These are phyloP conservation scores for Dentipellis fragilis DNA, from an alignment of 768 basidiomycete species.

Conservation along the genomic window DNA sequence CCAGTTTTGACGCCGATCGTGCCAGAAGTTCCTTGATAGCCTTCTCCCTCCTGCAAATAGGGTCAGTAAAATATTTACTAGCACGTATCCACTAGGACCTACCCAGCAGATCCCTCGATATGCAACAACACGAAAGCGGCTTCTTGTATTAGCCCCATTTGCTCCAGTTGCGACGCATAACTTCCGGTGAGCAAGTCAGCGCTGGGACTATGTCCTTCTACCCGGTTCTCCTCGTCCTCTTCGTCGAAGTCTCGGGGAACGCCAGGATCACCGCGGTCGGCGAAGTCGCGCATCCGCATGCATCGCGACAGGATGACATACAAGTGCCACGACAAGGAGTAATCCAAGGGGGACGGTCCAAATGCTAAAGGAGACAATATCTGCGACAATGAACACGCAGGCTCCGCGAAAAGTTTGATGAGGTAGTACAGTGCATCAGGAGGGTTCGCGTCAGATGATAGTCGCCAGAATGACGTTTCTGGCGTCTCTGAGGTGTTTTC, in stretches of 20 bases:
- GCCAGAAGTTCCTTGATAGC: slow-evolving; percentile 75
- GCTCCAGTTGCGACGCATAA: slow-evolving; percentile 85
- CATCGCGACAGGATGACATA: slow-evolving; percentile 81
- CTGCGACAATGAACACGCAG: slow-evolving; percentile 56
- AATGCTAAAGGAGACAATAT: slow-evolving; percentile 68
- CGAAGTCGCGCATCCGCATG: slow-evolving; percentile 76
- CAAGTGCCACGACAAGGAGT: slow-evolving; percentile 84
- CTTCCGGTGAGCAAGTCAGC: slow-evolving; percentile 77
- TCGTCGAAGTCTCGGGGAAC: slow-evolving; percentile 24
- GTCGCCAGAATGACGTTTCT: slow-evolving; percentile 27
- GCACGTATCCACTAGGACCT: slow-evolving; percentile 6
- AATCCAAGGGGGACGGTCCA: slow-evolving; percentile 66
- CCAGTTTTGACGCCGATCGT: slow-evolving; percentile 53
- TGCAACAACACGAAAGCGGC: slow-evolving; percentile 86
- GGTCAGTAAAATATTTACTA: not conserved
- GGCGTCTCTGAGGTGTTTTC: slow-evolving; percentile 20
- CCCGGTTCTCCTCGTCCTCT: slow-evolving; percentile 31
- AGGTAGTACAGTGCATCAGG: slow-evolving; percentile 75
- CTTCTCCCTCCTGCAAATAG: slow-evolving; percentile 54
- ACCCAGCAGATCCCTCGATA: slow-evolving; percentile 75
- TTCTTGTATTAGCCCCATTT: slow-evolving; percentile 70
- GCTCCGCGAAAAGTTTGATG: slow-evolving; percentile 68
- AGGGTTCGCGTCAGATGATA: slow-evolving; percentile 32
- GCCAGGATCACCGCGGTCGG: slow-evolving; percentile 58
- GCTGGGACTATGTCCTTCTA: slow-evolving; percentile 72